Evolutionary conservation across 1,284 basidiomycete genomes (phyloP).

Genomic region (Serendipita sp.): DNA sequence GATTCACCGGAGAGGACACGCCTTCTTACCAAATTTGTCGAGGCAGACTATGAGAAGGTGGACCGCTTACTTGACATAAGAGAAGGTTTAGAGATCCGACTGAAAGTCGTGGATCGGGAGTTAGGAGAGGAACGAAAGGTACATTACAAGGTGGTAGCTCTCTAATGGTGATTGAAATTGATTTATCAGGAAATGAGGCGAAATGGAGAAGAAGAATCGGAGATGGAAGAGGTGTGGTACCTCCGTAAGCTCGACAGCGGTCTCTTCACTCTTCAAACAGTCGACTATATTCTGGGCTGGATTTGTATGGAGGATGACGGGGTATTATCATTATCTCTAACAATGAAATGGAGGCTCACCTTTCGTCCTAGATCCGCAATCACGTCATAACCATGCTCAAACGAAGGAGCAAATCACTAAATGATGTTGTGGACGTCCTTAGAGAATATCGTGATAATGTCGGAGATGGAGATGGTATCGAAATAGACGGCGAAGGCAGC

Average conservation of each 20-base stretch:
- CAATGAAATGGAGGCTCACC: not conserved
- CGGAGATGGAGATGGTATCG: constrained; percentile 33
- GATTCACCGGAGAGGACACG: constrained; percentile 74
- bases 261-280: constrained; percentile 75
- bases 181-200: constrained; percentile 34
- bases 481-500: constrained; percentile 19
- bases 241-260: constrained; percentile 74
- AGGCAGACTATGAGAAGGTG: constrained; percentile 79
- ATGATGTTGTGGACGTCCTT: constrained; percentile 52
- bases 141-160: constrained; percentile 11
- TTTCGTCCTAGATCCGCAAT: constrained; percentile 39
- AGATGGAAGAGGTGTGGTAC: constrained; percentile 70
- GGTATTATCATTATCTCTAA: constrained; percentile 32
- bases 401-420: constrained; percentile 51
- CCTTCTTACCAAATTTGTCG: constrained; percentile 85
- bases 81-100: constrained; percentile 46
- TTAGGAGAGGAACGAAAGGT: constrained; percentile 57
- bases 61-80: constrained; percentile 85
- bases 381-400: constrained; percentile 65
- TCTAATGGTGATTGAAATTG: not conserved
- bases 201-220: constrained; percentile 45
- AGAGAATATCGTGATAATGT: constrained; percentile 59
- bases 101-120: constrained; percentile 45
- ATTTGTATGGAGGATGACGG: constrained; percentile 97
- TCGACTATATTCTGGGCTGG: constrained; percentile 93